Percentiles rank a stretch among this genome's conserved stretches.
phyloP scores from a whole-genome alignment of 2,329 filamentous ascomycete genomes.

The Nothophoma quercina region DNA sequence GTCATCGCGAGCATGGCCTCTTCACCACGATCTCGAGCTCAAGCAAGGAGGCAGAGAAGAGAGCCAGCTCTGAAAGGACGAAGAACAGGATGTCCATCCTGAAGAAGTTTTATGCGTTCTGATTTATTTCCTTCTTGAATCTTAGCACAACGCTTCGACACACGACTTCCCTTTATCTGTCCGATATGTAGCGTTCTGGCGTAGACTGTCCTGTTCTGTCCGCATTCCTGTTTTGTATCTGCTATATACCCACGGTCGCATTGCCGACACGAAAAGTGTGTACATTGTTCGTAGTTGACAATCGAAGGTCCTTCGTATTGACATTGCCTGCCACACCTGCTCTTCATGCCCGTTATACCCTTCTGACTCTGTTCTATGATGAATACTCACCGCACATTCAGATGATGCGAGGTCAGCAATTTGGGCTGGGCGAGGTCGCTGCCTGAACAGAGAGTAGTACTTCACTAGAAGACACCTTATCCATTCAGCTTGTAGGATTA shows the following conservation, averaged over 20 bases:
- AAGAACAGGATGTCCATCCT: conserved; percentile 10
- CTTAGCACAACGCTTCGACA: too few species aligned
- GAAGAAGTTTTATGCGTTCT: conserved; percentile 14
- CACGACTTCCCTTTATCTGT: conserved; percentile 5
- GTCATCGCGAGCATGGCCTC: not conserved
- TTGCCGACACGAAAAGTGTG: conserved; percentile 6
- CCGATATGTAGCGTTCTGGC: not conserved
- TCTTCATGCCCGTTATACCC: too few species aligned
- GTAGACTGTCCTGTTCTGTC: not conserved
- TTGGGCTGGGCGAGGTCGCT: too few species aligned
- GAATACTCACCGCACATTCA: too few species aligned
- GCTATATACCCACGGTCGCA: conserved; percentile 30
- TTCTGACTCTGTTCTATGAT: too few species aligned
- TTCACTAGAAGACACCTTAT: too few species aligned
- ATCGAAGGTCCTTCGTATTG: too few species aligned
- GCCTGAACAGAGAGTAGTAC: too few species aligned
- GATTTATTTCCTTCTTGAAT: not conserved
- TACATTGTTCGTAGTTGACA: not conserved
- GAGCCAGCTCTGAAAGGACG: not conserved
- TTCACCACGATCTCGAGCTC: not conserved
- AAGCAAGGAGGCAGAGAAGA: conserved; percentile 1
- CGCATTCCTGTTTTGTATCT: conserved; percentile 10
- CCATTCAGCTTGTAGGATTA: too few species aligned
- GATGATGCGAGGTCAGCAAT: too few species aligned
- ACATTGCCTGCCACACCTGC: too few species aligned